These are phyloP conservation scores for Nakazawaea molendinolei DNA, from an alignment of 805 yeast species.

Conservation along the genomic window DNA sequence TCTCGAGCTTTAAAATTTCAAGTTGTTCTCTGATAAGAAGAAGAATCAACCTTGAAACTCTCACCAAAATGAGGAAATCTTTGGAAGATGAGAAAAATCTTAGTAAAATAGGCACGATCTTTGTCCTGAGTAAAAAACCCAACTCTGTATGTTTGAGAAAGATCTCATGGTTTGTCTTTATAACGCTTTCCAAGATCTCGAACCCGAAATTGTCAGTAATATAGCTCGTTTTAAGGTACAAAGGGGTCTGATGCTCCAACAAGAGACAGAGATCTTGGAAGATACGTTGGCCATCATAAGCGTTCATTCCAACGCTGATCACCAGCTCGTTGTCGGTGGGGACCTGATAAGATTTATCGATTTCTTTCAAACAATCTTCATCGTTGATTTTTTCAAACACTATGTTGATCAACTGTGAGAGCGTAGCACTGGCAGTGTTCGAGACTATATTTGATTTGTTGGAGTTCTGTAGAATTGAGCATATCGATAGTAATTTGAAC, in stretches of 20 bases:
- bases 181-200: slow-evolving; percentile 75
- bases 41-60: slow-evolving; percentile 68
- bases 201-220: slow-evolving; percentile 64
- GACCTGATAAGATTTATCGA: slow-evolving; percentile 23
- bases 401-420: slow-evolving; percentile 75
- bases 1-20: slow-evolving; percentile 59
- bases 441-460: slow-evolving; percentile 71
- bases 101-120: slow-evolving; percentile 70
- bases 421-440: slow-evolving; percentile 89
- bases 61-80: slow-evolving; percentile 62
- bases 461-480: slow-evolving; percentile 63
- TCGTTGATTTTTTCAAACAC: slow-evolving; percentile 61
- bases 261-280: slow-evolving; percentile 68
- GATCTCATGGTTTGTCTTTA: slow-evolving; percentile 52
- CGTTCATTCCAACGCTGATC: slow-evolving; percentile 40
- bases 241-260: slow-evolving; percentile 51
- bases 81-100: slow-evolving; percentile 51
- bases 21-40: slow-evolving; percentile 59
- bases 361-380: slow-evolving; percentile 27
- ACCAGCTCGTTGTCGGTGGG: slow-evolving; percentile 38
- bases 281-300: slow-evolving; percentile 65
- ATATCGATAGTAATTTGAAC: slow-evolving; percentile 54
- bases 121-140: slow-evolving; percentile 55
- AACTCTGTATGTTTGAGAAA: slow-evolving; percentile 60
- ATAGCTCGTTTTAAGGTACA: slow-evolving; percentile 43